Base-by-base conservation (phyloP, 495 filamentous ascomycete species). In the Hypoxylon fragiforme region DNA sequence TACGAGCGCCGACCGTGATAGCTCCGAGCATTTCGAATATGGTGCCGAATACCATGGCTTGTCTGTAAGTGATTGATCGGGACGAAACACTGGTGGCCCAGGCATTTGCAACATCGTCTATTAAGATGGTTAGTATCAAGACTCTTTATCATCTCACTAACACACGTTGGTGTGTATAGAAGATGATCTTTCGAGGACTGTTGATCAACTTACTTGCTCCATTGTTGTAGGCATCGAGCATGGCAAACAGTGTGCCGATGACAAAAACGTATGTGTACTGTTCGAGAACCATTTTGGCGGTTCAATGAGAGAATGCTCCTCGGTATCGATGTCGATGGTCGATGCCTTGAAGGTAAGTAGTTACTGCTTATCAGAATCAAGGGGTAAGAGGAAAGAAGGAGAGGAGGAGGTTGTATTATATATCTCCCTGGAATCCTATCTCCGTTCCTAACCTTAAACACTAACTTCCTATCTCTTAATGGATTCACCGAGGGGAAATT, bases 91-190 rank as follows among this genome's bases (percentile, higher is more conserved):
- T 82, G 62, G 85, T 88, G 3, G 85, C 85, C 75, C 80, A 88
- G 21, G 84, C 73, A 70, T 90, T 90, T 48, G 86, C 86, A 20
- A 89, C 86, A 85, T 90, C 86, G 71, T 89, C 74, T 60, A 65
- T 59, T 16, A 50, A 62, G 13, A 45, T n/a, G 60, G 76, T 75
- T 55, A 41, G 73, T 66, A 62, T n/a, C n/a, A n/a, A n/a, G n/a
- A n/a, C n/a, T n/a, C n/a, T n/a, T n/a, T n/a, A n/a, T n/a, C n/a
- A n/a, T n/a, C n/a, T n/a, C n/a, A n/a, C n/a, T n/a, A n/a, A n/a
- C n/a, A n/a, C n/a, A n/a, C n/a, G n/a, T n/a, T n/a, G n/a, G n/a
- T n/a, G n/a, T n/a, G n/a, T n/a, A n/a, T n/a, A n/a, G n/a, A n/a
- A n/a, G n/a, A n/a, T n/a, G n/a, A n/a, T n/a, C n/a, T n/a, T 77